Percentiles rank a stretch among this genome's conserved stretches.
These are phyloP conservation scores for Pochonia chlamydosporia DNA, from an alignment of 2,329 filamentous ascomycete genomes.

Conservation along the genomic window DNA sequence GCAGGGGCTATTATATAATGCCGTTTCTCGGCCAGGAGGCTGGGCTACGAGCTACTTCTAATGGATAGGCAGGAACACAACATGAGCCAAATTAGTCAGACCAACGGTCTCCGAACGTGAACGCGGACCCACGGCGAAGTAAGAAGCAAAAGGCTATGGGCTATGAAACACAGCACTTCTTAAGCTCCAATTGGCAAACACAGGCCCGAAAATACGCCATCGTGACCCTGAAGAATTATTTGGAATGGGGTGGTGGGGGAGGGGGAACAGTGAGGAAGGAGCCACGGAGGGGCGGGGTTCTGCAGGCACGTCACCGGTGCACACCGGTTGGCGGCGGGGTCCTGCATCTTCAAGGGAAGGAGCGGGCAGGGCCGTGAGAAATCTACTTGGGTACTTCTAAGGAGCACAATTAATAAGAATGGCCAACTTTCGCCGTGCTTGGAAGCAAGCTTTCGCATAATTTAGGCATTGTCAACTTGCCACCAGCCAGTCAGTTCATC, in stretches of 20 bases:
- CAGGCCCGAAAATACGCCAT: background rate
- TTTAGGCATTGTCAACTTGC: too few relatives aligned
- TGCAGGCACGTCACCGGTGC: background rate
- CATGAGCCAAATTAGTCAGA: background rate
- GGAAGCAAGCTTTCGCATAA: too few relatives aligned
- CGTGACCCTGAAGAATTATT: background rate
- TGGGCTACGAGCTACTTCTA: too few relatives aligned
- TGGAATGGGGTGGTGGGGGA: slow-evolving; percentile 2
- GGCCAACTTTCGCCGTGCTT: too few relatives aligned
- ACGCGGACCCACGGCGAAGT: background rate
- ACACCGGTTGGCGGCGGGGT: background rate
- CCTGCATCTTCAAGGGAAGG: background rate
- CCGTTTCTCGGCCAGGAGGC: background rate
- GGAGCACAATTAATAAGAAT: too few relatives aligned
- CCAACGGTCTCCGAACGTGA: too few relatives aligned
- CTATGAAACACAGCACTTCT: background rate
- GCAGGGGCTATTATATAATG: background rate
- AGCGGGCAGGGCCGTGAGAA: background rate
- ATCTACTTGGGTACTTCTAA: too few relatives aligned
- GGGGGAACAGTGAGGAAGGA: background rate
- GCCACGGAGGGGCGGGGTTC: background rate
- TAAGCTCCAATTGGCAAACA: background rate
- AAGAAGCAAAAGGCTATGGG: background rate
- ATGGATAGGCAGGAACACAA: background rate
- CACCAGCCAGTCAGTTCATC: too few relatives aligned